Conservation (phyloP, 2,329 filamentous ascomycete species). For the Xylaria sp. region DNA sequence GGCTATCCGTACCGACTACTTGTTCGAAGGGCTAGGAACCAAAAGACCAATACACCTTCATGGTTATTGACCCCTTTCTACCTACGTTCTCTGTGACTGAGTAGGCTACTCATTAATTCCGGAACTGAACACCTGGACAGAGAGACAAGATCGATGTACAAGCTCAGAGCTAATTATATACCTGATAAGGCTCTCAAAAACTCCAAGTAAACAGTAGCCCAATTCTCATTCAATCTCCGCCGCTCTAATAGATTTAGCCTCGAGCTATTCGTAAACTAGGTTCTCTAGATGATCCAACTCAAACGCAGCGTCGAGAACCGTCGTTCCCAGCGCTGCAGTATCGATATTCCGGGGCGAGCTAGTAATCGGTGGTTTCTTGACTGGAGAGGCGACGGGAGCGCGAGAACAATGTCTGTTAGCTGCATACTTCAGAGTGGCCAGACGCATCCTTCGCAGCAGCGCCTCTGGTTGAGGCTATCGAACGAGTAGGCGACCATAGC, state of each 20-base stretch:
- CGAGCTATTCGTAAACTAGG: not conserved
- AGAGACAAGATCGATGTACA: not conserved
- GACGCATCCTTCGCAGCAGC: not conserved
- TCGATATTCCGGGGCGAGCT: not conserved
- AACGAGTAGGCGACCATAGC: too few species aligned
- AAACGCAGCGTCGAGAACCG: not conserved
- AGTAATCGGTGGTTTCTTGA: not conserved
- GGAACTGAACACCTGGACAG: too few species aligned
- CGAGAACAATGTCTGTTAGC: too few species aligned
- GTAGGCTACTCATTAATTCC: too few species aligned
- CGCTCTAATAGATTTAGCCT: not conserved
- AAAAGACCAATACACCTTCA: too few species aligned
- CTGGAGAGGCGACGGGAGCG: not conserved
- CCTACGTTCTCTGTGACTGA: too few species aligned
- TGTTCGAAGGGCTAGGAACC: too few species aligned
- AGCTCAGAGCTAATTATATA: not conserved
- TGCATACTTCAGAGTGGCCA: too few species aligned
- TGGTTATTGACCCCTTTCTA: too few species aligned
- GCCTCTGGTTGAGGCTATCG: not conserved
- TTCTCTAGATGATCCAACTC: constrained; percentile 10
- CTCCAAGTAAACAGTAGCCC: not conserved
- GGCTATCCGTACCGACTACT: too few species aligned
- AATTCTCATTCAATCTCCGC: not conserved
- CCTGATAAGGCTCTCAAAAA: not conserved
- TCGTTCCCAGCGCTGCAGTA: not conserved